phyloP scores from a whole-genome alignment of 345 rosid species.

The Aquilaria sinensis region DNA sequence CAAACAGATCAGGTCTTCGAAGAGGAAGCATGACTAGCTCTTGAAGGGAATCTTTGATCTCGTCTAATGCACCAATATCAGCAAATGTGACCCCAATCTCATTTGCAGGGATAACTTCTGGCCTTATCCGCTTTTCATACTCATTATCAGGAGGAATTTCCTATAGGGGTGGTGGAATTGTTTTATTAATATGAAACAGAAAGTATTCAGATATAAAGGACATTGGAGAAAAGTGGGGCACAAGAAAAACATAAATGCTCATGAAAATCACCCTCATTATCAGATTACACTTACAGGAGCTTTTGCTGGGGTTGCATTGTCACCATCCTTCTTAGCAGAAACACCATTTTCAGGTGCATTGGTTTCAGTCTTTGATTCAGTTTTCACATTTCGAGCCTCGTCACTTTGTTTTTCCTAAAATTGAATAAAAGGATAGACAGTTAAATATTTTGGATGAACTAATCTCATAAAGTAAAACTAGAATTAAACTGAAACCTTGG shows the following conservation, averaged over 20 bases:
- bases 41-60: slow-evolving; percentile 89
- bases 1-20: slow-evolving; percentile 90
- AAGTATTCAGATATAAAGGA: slow-evolving; percentile 1
- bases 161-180: slow-evolving; percentile 27
- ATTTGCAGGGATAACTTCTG: slow-evolving; percentile 91
- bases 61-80: slow-evolving; percentile 89
- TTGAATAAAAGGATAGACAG: slow-evolving; percentile 1
- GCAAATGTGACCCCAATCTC: slow-evolving; percentile 97
- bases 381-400: slow-evolving; percentile 45
- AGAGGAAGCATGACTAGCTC: slow-evolving; percentile 99
- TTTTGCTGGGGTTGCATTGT: slow-evolving; percentile 52
- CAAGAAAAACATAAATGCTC: neutral
- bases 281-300: slow-evolving; percentile 38
- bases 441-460: slow-evolving; percentile 3
- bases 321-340: slow-evolving; percentile 62
- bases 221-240: neutral
- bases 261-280: neutral
- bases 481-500: slow-evolving; percentile 43
- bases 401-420: slow-evolving; percentile 40
- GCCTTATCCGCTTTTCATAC: slow-evolving; percentile 94
- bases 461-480: slow-evolving; percentile 10
- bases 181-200: slow-evolving; percentile 7
- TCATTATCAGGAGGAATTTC: slow-evolving; percentile 92
- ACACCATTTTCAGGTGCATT: slow-evolving; percentile 46
- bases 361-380: slow-evolving; percentile 45